Percentiles rank a stretch among this genome's conserved stretches.
Conservation (phyloP, 148 eudicot genomes). For the Amaranthus palmeri region DNA sequence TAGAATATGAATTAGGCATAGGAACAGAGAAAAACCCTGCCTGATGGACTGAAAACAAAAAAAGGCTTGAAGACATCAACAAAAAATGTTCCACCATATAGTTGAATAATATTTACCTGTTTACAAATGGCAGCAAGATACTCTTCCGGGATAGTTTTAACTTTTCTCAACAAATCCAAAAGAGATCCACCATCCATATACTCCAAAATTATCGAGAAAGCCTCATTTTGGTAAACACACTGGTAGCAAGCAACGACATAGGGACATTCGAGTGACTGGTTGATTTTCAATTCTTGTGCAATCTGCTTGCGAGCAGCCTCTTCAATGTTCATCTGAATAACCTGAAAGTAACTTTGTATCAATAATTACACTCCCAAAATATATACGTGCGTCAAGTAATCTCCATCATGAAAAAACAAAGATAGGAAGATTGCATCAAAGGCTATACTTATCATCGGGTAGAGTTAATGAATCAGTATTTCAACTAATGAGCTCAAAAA, state of each 20-base stretch:
- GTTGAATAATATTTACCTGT: slow-evolving; percentile 49
- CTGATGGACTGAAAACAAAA: neutral
- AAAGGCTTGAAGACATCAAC: neutral
- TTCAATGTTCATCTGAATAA: slow-evolving; percentile 91
- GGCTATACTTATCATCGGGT: neutral
- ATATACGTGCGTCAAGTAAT: neutral
- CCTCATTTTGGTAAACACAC: slow-evolving; percentile 86
- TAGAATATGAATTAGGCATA: neutral
- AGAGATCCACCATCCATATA: slow-evolving; percentile 99
- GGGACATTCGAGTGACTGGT: slow-evolving; percentile 85
- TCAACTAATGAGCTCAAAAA: neutral
- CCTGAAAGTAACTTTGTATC: slow-evolving; percentile 42
- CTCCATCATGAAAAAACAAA: neutral
- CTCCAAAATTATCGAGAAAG: slow-evolving; percentile 88
- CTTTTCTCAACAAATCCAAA: slow-evolving; percentile 72
- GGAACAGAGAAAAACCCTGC: neutral
- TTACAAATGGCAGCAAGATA: slow-evolving; percentile 92
- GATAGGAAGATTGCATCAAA: neutral
- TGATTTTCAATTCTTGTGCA: slow-evolving; percentile 86
- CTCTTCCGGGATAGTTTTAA: slow-evolving; percentile 73
- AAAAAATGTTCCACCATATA: neutral
- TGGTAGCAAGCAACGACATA: slow-evolving; percentile 85
- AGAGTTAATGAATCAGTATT: neutral
- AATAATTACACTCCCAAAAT: neutral
- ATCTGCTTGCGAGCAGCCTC: slow-evolving; percentile 75